phyloP scores from a whole-genome alignment of 1,139 yeast genomes.

The Sugiyamaella japonica region DNA sequence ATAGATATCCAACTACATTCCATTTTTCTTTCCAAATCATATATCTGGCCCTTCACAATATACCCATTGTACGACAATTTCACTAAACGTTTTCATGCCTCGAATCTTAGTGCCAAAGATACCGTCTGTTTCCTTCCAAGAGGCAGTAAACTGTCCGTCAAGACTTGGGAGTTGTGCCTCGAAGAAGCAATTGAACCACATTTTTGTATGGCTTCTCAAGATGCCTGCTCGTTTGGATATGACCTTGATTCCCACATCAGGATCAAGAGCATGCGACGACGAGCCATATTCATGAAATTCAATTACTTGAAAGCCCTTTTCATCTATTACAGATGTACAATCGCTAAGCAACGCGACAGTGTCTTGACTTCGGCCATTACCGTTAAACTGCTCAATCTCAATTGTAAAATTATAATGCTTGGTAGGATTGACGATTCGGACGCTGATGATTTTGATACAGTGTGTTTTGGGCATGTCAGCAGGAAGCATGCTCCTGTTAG shows the following conservation, averaged over 20 bases:
- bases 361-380: constrained; percentile 4
- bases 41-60: too few relatives aligned
- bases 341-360: constrained; percentile 3
- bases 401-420: background rate
- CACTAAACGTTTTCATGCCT: constrained; percentile 57
- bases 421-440: background rate
- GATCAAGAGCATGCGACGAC: constrained; percentile 1
- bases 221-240: constrained; percentile 4
- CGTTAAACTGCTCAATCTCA: constrained; percentile 4
- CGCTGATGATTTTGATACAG: background rate
- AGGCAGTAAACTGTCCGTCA: constrained; percentile 32
- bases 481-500: background rate
- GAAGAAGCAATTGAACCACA: constrained; percentile 42
- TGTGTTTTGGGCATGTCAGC: background rate
- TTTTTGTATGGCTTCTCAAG: constrained; percentile 30
- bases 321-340: background rate
- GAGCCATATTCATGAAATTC: constrained; percentile 7
- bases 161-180: constrained; percentile 31
- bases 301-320: background rate
- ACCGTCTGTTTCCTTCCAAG: constrained; percentile 72
- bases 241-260: constrained; percentile 10
- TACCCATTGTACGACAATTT: constrained; percentile 43
- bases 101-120: constrained; percentile 56
- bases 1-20: background rate
- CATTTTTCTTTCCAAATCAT: too few relatives aligned